Evolutionary conservation across 2,329 filamentous ascomycete genomes (phyloP).

Genomic region (Pseudocercospora macadamiae): DNA sequence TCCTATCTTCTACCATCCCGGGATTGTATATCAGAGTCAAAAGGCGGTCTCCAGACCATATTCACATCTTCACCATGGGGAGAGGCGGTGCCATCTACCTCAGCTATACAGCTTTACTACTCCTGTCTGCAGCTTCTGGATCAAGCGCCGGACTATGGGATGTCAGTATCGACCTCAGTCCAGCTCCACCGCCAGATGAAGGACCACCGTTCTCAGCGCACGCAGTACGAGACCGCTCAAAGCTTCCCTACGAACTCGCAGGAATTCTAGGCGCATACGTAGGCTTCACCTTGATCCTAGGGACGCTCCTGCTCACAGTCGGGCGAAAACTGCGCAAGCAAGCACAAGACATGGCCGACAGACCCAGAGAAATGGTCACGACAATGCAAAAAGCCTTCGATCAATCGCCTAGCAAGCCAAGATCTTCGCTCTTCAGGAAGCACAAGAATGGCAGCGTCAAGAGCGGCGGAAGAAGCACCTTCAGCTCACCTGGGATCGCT

Average conservation of each 20-base stretch:
- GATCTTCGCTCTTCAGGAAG: too few relatives aligned
- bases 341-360: slow-evolving; percentile 54
- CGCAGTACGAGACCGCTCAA: slow-evolving; percentile 62
- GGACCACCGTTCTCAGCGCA: slow-evolving; percentile 62
- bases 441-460: slow-evolving; percentile 33
- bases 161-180: slow-evolving; percentile 57
- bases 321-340: slow-evolving; percentile 48
- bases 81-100: slow-evolving; percentile 29
- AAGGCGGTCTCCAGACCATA: neutral
- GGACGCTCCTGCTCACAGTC: slow-evolving; percentile 58
- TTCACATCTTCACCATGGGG: slow-evolving; percentile 26
- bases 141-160: slow-evolving; percentile 37
- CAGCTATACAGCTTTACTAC: slow-evolving; percentile 34
- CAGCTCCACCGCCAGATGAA: slow-evolving; percentile 63
- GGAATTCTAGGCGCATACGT: slow-evolving; percentile 85
- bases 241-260: slow-evolving; percentile 79
- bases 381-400: slow-evolving; percentile 41
- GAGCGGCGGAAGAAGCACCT: slow-evolving; percentile 49
- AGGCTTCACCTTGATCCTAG: slow-evolving; percentile 72
- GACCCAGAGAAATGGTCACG: slow-evolving; percentile 63
- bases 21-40: neutral
- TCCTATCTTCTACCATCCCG: slow-evolving; percentile 6
- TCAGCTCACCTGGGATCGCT: slow-evolving; percentile 49
- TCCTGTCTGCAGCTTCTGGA: slow-evolving; percentile 26
- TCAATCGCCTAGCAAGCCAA: slow-evolving; percentile 39